A percentile compares a stretch with the other conserved stretches of the same genome.
These are phyloP conservation scores for Colletotrichum siamense DNA, from an alignment of 2,329 filamentous ascomycete genomes.

Conservation along the genomic window DNA sequence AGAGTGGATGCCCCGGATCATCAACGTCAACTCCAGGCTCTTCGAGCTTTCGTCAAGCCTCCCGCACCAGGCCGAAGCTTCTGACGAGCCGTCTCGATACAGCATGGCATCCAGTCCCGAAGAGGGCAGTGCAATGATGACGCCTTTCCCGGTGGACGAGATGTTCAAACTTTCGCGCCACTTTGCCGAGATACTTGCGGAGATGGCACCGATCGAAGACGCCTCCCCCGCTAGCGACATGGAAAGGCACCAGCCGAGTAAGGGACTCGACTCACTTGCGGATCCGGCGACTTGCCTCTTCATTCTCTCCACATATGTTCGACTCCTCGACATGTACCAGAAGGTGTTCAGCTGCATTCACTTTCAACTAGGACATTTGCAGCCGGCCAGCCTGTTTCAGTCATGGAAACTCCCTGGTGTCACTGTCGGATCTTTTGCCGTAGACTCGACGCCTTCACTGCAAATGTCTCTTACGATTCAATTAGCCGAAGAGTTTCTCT, in stretches of 20 bases:
- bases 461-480: conserved; percentile 48
- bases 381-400: conserved; percentile 32
- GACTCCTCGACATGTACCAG: conserved; percentile 46
- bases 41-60: conserved; percentile 41
- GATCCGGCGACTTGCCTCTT: conserved; percentile 44
- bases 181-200: conserved; percentile 40
- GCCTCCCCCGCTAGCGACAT: conserved; percentile 12
- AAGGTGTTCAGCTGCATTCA: conserved; percentile 41
- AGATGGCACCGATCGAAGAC: conserved; percentile 16
- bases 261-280: conserved; percentile 20
- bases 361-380: conserved; percentile 33
- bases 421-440: conserved; percentile 43
- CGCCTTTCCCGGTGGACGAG: conserved; percentile 43
- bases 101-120: conserved; percentile 22
- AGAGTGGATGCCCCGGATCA: conserved; percentile 45
- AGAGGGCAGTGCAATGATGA: conserved; percentile 25
- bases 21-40: conserved; percentile 41
- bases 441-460: conserved; percentile 43
- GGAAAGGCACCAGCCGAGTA: neutral
- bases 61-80: conserved; percentile 30
- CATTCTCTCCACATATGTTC: conserved; percentile 42
- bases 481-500: conserved; percentile 46
- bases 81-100: neutral
- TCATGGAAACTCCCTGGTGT: conserved; percentile 47
- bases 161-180: conserved; percentile 45